Conservation (phyloP, 2,329 filamentous ascomycete genomes). For the Fusarium siculi region DNA sequence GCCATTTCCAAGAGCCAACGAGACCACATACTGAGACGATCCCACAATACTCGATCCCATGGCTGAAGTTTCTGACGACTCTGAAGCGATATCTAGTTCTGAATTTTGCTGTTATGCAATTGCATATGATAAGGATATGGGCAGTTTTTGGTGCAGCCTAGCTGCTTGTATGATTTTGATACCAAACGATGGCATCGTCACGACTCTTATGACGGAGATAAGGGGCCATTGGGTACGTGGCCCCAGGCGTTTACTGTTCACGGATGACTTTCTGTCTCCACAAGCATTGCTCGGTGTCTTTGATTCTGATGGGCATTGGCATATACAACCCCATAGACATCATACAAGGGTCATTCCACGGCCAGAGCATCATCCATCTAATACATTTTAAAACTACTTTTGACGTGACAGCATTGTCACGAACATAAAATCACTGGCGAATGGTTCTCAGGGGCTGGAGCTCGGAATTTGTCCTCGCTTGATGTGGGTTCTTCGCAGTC, state of each 20-base stretch:
- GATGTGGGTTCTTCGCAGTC: background rate
- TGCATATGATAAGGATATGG: background rate
- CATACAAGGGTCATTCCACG: background rate
- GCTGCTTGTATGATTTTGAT: slow-evolving; percentile 45
- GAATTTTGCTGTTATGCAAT: background rate
- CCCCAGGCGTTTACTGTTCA: slow-evolving; percentile 37
- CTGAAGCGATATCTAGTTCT: slow-evolving; percentile 1
- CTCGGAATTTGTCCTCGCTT: background rate
- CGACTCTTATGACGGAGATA: slow-evolving; percentile 40
- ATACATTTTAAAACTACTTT: background rate
- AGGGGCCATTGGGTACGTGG: slow-evolving; percentile 27
- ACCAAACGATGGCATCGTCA: slow-evolving; percentile 43
- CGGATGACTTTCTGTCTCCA: slow-evolving; percentile 28
- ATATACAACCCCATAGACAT: background rate
- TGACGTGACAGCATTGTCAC: background rate
- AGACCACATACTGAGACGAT: background rate
- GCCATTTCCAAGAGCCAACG: background rate
- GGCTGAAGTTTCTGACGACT: slow-evolving; percentile 1
- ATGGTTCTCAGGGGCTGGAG: background rate
- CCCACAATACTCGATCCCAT: background rate
- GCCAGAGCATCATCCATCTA: background rate
- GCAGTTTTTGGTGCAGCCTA: slow-evolving; percentile 23
- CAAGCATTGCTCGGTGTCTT: slow-evolving; percentile 28
- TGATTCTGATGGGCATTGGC: slow-evolving; percentile 11
- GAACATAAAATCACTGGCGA: background rate